Evolutionary conservation across 2,329 filamentous ascomycete species (phyloP).

Genomic region (Pseudopithomyces maydicus): DNA sequence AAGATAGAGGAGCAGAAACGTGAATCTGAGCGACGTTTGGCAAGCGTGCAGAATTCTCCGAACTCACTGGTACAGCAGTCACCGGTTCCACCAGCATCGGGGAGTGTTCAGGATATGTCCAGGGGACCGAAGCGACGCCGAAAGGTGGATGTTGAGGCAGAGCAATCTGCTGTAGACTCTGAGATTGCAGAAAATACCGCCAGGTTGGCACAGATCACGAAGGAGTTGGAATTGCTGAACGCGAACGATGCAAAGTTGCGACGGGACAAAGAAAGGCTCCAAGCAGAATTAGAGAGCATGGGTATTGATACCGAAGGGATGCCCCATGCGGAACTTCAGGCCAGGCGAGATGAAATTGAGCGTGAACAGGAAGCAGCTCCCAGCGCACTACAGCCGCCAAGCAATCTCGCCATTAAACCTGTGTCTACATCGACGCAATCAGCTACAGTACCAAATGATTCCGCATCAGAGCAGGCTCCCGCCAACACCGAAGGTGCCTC

Average conservation of each 20-base stretch:
- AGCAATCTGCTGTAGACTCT: slow-evolving; percentile 52
- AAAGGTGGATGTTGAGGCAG: slow-evolving; percentile 56
- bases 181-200: slow-evolving; percentile 48
- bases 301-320: slow-evolving; percentile 55
- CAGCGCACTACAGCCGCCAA: neutral
- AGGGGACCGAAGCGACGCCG: slow-evolving; percentile 45
- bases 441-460: neutral
- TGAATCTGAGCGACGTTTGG: neutral
- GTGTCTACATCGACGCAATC: neutral
- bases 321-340: slow-evolving; percentile 51
- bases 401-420: neutral
- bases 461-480: neutral
- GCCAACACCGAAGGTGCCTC: neutral
- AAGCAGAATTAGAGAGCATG: slow-evolving; percentile 55
- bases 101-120: slow-evolving; percentile 24
- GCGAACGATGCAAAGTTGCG: slow-evolving; percentile 46
- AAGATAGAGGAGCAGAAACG: slow-evolving; percentile 28
- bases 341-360: slow-evolving; percentile 46
- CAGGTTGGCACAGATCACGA: slow-evolving; percentile 47
- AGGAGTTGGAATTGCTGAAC: slow-evolving; percentile 52
- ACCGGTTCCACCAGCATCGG: neutral
- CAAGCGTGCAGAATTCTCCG: neutral
- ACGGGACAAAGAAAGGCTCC: slow-evolving; percentile 49
- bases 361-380: slow-evolving; percentile 22
- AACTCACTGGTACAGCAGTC: neutral